Conservation (phyloP, 139 green algal genomes). For the Chlamydomonas sp. region DNA sequence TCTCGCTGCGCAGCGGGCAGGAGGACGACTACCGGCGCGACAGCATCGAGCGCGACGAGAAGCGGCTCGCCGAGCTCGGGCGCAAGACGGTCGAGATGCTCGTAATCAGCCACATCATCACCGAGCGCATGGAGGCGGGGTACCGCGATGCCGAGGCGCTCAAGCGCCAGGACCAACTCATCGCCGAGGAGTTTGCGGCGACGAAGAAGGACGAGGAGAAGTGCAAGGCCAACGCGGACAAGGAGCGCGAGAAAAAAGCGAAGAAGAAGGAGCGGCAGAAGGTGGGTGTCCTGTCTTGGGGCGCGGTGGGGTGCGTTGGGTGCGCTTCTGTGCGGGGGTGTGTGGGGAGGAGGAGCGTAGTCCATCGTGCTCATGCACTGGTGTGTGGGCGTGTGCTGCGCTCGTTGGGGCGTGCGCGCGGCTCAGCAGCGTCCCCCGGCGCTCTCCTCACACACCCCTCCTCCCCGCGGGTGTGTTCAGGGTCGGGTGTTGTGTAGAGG, state of each 20-base stretch:
- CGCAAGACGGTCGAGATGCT: slow-evolving; percentile 86
- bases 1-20: slow-evolving; percentile 41
- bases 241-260: slow-evolving; percentile 57
- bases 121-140: slow-evolving; percentile 60
- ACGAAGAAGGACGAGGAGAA: slow-evolving; percentile 52
- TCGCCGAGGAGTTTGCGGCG: slow-evolving; percentile 82
- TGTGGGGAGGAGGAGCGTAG: not conserved
- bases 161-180: slow-evolving; percentile 79
- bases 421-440: too few species aligned
- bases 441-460: too few species aligned
- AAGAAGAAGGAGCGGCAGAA: slow-evolving; percentile 85
- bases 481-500: too few species aligned
- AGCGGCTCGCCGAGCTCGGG: slow-evolving; percentile 83
- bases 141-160: slow-evolving; percentile 79
- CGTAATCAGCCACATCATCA: slow-evolving; percentile 77
- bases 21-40: slow-evolving; percentile 61
- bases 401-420: too few species aligned
- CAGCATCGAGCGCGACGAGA: slow-evolving; percentile 82
- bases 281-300: not conserved
- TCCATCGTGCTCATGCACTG: not conserved
- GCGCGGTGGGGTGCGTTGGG: not conserved
- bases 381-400: not conserved
- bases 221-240: slow-evolving; percentile 44
- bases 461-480: too few species aligned
- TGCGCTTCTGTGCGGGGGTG: not conserved